Evolutionary conservation across 2,329 filamentous ascomycete species (phyloP).

Genomic region (Aureobasidium sp.): DNA sequence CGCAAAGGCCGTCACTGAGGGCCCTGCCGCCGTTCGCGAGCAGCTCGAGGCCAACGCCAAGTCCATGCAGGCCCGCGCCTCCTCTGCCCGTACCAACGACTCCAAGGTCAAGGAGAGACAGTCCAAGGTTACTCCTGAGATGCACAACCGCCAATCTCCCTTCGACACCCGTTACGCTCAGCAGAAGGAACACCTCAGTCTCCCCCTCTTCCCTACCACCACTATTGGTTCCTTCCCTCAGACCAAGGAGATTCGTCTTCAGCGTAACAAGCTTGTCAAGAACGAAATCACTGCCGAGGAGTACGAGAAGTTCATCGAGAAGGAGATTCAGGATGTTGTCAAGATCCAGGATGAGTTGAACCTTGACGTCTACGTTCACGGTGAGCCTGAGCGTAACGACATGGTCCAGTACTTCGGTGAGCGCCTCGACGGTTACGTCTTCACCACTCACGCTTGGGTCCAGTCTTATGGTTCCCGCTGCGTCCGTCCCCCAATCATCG

Average conservation of each 20-base stretch:
- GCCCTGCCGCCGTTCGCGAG: conserved; percentile 75
- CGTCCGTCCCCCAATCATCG: conserved; percentile 95
- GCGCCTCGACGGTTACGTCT: conserved; percentile 91
- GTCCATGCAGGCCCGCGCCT: conserved; percentile 83
- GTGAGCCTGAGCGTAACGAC: conserved; percentile 99
- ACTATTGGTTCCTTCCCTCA: conserved; percentile 99
- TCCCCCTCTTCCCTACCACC: conserved; percentile 96
- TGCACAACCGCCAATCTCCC: conserved; percentile 87
- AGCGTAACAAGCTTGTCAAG: conserved; percentile 99
- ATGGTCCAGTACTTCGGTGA: conserved; percentile 99
- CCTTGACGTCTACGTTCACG: conserved; percentile 95
- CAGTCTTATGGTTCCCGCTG: conserved; percentile 98
- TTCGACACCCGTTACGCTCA: conserved; percentile 79
- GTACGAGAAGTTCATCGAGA: conserved; percentile 99
- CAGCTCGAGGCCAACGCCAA: conserved; percentile 96
- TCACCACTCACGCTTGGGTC: conserved; percentile 99
- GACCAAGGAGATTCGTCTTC: conserved; percentile 95
- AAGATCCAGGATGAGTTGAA: conserved; percentile 97
- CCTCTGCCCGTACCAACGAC: conserved; percentile 93
- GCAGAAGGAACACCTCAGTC: conserved; percentile 87
- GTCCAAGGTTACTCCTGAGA: conserved; percentile 70
- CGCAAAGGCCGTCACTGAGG: conserved; percentile 93
- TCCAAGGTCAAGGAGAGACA: conserved; percentile 95
- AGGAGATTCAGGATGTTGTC: conserved; percentile 93
- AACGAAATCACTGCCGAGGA: conserved; percentile 84